These are phyloP conservation scores for Pestalotiopsis sp. DNA, from an alignment of 2,329 filamentous ascomycete species.

Conservation along the genomic window DNA sequence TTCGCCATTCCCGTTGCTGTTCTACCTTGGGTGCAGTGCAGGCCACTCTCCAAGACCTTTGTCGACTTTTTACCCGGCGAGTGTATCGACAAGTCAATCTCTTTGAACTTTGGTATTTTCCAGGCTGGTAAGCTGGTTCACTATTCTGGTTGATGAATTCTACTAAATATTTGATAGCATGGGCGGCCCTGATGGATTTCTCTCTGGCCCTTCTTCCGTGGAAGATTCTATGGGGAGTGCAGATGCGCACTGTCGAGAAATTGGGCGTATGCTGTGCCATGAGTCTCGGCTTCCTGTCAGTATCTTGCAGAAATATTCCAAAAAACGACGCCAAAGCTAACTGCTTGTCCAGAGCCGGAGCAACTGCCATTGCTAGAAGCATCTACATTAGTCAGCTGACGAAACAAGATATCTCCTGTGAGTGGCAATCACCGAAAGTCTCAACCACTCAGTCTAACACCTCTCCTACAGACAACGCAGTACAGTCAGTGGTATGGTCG, in stretches of 20 bases:
- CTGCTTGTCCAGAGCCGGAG: not conserved
- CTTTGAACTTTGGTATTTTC: not conserved
- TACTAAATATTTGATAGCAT: not conserved
- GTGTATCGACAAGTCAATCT: not conserved
- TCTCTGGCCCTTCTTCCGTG: not conserved
- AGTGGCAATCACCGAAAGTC: not conserved
- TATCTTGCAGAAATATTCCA: not conserved
- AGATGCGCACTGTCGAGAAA: not conserved
- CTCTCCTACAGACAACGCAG: not conserved
- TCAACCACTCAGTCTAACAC: not conserved
- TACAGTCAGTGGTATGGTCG: not conserved
- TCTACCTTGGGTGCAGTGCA: not conserved
- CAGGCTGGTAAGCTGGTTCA: not conserved
- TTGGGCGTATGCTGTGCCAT: not conserved
- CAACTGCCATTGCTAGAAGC: not conserved
- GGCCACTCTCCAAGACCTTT: not conserved
- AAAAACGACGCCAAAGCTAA: not conserved
- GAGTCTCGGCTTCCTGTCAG: not conserved
- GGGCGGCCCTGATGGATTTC: not conserved
- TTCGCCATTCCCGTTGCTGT: not conserved
- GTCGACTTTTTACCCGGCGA: constrained; percentile 1
- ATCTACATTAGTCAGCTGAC: not conserved
- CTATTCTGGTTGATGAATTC: not conserved
- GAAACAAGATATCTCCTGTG: not conserved
- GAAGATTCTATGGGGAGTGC: not conserved